Percentiles rank a stretch among this genome's conserved stretches.
Conservation (phyloP, 2,329 filamentous ascomycete genomes). For the Capronia epimyces region DNA sequence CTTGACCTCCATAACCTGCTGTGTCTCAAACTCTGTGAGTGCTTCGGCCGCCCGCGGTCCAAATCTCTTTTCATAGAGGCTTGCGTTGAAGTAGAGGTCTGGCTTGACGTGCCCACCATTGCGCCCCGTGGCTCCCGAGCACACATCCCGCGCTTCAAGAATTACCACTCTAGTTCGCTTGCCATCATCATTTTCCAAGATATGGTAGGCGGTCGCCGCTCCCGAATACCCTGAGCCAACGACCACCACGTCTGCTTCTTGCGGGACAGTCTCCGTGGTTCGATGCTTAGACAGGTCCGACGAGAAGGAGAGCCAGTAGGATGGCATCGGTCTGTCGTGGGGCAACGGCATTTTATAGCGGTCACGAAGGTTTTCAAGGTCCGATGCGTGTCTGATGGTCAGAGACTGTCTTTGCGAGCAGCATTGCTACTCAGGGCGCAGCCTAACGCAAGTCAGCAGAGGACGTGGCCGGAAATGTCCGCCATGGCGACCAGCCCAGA, state of each 20-base stretch:
- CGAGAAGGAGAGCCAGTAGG: constrained; percentile 22
- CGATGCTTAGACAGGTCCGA: constrained; percentile 16
- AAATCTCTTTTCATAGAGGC: constrained; percentile 32
- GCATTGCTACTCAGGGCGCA: no score
- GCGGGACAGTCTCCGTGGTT: constrained; percentile 33
- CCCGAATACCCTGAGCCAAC: constrained; percentile 48
- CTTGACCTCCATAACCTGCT: constrained; percentile 39
- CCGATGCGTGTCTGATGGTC: background rate
- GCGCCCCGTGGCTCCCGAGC: constrained; percentile 43
- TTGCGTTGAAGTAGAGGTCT: constrained; percentile 38
- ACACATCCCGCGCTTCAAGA: constrained; percentile 39
- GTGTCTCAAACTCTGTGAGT: constrained; percentile 38
- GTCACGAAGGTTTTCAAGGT: background rate
- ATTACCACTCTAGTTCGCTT: constrained; percentile 35
- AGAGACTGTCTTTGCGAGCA: background rate
- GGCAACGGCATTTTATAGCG: constrained; percentile 12
- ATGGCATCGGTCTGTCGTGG: constrained; percentile 13
- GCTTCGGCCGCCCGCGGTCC: constrained; percentile 37
- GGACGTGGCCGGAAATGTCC: no score
- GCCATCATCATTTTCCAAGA: constrained; percentile 30
- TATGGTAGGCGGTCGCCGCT: constrained; percentile 42
- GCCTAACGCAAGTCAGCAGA: no score
- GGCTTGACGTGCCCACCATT: constrained; percentile 45
- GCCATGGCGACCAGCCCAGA: no score
- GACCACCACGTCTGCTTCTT: constrained; percentile 42